Evolutionary conservation across 352 stramenopile species (phyloP).

Genomic region (Achlya hypogyna): DNA sequence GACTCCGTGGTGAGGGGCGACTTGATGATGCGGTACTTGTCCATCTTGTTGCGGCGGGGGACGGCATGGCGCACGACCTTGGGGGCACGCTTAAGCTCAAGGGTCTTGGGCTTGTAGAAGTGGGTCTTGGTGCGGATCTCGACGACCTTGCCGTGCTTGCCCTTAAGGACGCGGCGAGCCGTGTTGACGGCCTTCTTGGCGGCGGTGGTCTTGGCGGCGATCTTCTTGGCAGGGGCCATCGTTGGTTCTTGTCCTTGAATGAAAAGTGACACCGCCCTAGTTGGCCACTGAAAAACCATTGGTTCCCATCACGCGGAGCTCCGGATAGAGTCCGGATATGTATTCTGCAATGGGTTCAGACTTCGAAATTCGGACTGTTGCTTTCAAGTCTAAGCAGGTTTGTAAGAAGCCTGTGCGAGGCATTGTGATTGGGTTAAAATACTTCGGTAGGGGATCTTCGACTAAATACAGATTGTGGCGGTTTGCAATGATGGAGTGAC

Average conservation of each 20-base stretch:
- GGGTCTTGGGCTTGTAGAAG: constrained; percentile 99
- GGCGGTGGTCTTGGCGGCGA: constrained; percentile 64
- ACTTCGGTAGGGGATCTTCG: too few relatives aligned
- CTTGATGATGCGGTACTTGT: constrained; percentile 99
- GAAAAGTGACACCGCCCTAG: background rate
- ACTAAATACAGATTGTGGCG: too few relatives aligned
- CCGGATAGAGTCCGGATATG: too few relatives aligned
- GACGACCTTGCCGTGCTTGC: constrained; percentile 94
- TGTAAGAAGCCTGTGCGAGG: too few relatives aligned
- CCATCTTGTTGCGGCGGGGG: constrained; percentile 91
- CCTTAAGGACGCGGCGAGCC: constrained; percentile 93
- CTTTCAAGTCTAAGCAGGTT: too few relatives aligned
- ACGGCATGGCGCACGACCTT: constrained; percentile 94
- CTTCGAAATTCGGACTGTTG: too few relatives aligned
- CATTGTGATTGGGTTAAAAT: too few relatives aligned
- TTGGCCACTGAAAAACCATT: constrained; percentile 1
- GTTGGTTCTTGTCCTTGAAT: constrained; percentile 46
- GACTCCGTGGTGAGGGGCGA: constrained; percentile 98
- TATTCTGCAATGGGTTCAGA: too few relatives aligned
- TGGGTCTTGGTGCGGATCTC: constrained; percentile 99
- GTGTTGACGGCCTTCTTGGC: constrained; percentile 90
- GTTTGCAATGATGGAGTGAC: too few relatives aligned
- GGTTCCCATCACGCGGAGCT: background rate
- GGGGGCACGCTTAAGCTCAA: constrained; percentile 90
- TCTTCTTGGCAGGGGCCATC: constrained; percentile 57